Conservation (phyloP, 1,139 yeast species). For the Sugiyamaella sp. region DNA sequence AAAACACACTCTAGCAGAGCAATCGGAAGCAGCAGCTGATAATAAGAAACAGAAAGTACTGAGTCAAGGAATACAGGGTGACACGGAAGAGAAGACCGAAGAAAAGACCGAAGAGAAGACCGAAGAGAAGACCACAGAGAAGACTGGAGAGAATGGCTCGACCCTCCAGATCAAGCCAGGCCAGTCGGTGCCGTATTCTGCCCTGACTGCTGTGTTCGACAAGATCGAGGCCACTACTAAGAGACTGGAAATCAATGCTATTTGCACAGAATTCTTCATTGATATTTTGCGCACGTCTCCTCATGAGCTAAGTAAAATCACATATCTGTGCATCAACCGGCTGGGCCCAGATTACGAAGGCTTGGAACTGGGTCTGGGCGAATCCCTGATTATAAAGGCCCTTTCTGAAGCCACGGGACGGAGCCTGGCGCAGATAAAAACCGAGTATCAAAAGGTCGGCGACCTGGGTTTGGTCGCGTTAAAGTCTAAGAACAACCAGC, state of each 20-base stretch:
- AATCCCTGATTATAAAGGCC: conserved; percentile 82
- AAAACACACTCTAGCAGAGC: neutral
- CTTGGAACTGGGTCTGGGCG: conserved; percentile 90
- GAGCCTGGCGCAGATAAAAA: conserved; percentile 65
- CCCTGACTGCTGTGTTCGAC: conserved; percentile 68
- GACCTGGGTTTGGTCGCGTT: conserved; percentile 92
- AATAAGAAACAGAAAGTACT: too few relatives aligned
- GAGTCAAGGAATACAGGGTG: too few relatives aligned
- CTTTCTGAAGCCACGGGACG: conserved; percentile 91
- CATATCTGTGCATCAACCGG: conserved; percentile 82
- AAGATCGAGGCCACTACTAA: conserved; percentile 77
- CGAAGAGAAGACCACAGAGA: neutral
- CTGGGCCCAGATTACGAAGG: conserved; percentile 97
- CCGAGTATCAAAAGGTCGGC: conserved; percentile 77
- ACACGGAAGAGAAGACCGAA: neutral
- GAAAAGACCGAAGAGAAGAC: neutral
- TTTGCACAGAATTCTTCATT: conserved; percentile 70
- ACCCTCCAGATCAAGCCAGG: conserved; percentile 5
- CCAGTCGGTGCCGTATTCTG: conserved; percentile 14
- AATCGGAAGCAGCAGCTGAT: too few relatives aligned
- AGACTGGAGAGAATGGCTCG: neutral
- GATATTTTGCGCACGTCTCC: conserved; percentile 63
- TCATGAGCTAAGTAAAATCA: conserved; percentile 64
- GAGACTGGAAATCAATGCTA: conserved; percentile 75
- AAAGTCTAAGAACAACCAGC: conserved; percentile 79